A percentile compares a stretch with the other conserved stretches of the same genome.
These are phyloP conservation scores for Graphiopsis chlorocephala DNA, from an alignment of 2,329 filamentous ascomycete species.

Conservation along the genomic window DNA sequence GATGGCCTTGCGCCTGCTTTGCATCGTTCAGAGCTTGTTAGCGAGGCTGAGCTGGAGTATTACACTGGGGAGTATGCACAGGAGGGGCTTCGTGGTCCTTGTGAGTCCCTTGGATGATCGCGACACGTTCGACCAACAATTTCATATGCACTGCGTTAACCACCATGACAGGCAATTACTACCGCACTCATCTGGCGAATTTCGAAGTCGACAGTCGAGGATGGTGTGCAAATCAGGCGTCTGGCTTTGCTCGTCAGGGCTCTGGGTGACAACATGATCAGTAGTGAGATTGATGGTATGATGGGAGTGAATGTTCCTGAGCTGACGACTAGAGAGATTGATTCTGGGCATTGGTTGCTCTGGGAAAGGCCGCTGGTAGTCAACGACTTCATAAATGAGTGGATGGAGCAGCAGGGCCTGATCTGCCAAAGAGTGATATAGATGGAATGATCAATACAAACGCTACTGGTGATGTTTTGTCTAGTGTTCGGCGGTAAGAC, in stretches of 20 bases:
- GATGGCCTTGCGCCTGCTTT: constrained; percentile 47
- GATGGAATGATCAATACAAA: background rate
- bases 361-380: constrained; percentile 69
- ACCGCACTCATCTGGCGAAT: constrained; percentile 71
- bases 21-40: background rate
- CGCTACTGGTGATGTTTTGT: background rate
- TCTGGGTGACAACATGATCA: constrained; percentile 67
- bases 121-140: background rate
- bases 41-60: background rate
- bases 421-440: background rate
- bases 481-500: background rate
- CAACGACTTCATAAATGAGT: constrained; percentile 66
- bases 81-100: background rate
- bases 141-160: constrained; percentile 47
- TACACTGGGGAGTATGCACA: background rate
- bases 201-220: constrained; percentile 64
- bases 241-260: constrained; percentile 73
- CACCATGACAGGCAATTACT: constrained; percentile 71
- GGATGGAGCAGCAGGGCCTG: constrained; percentile 56
- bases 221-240: constrained; percentile 33
- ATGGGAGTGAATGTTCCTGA: constrained; percentile 70
- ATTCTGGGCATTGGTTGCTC: constrained; percentile 77
- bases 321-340: constrained; percentile 64
- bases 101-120: background rate
- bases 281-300: constrained; percentile 63